A percentile compares a stretch with the other conserved stretches of the same genome.
phyloP scores from a whole-genome alignment of 2,329 filamentous ascomycete genomes.

The Aspergillus tanneri region DNA sequence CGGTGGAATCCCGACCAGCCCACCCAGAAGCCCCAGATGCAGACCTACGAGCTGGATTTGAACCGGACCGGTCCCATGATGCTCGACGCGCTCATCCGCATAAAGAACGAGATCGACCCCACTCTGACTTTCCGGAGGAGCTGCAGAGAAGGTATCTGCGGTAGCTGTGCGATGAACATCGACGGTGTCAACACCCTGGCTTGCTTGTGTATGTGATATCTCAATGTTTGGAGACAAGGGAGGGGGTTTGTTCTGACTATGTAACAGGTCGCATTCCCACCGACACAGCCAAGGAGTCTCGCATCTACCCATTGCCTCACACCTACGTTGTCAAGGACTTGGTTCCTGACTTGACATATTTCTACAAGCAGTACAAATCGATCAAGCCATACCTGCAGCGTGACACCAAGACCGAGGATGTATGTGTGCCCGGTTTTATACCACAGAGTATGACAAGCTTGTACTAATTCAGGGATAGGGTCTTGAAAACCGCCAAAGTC shows the following conservation, averaged over 20 bases:
- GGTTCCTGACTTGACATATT: slow-evolving; percentile 94
- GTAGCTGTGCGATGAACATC: slow-evolving; percentile 99
- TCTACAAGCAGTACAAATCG: slow-evolving; percentile 99
- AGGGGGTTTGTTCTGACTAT: slow-evolving; percentile 13
- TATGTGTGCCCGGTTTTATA: slow-evolving; percentile 49
- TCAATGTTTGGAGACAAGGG: not conserved
- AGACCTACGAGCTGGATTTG: slow-evolving; percentile 89
- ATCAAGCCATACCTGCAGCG: slow-evolving; percentile 98
- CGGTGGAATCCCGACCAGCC: slow-evolving; percentile 96
- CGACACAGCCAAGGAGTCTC: slow-evolving; percentile 75
- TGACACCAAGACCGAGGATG: slow-evolving; percentile 77
- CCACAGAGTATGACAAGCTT: not conserved
- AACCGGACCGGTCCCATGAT: slow-evolving; percentile 99
- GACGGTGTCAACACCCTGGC: slow-evolving; percentile 97
- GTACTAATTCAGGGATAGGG: slow-evolving; percentile 56
- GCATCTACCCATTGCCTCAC: slow-evolving; percentile 97
- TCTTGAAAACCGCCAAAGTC: slow-evolving; percentile 86
- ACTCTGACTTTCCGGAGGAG: slow-evolving; percentile 94
- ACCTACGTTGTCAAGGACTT: slow-evolving; percentile 99
- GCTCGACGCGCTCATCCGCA: slow-evolving; percentile 90
- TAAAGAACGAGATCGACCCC: slow-evolving; percentile 98
- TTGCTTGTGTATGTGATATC: slow-evolving; percentile 76
- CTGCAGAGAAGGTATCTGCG: slow-evolving; percentile 97
- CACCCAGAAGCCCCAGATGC: slow-evolving; percentile 89
- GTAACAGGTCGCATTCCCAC: slow-evolving; percentile 87